A percentile compares a stretch with the other conserved stretches of the same genome.
Evolutionary conservation across 768 basidiomycete species (phyloP).

Genomic region (Mycena capillaripes): DNA sequence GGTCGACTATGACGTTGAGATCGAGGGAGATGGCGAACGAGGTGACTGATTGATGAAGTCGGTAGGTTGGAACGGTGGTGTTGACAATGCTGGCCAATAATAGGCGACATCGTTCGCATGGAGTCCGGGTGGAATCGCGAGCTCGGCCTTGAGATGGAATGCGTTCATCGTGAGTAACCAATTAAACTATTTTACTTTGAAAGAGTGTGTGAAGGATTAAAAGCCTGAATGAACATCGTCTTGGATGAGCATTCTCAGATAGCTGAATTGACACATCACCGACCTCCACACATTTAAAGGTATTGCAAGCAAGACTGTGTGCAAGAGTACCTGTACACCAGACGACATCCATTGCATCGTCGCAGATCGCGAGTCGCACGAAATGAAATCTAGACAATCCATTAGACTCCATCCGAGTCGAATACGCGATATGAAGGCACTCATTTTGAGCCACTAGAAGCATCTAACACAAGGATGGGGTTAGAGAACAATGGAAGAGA

Average conservation of each 20-base stretch:
- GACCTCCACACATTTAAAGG: no score
- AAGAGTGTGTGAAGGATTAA: constrained; percentile 45
- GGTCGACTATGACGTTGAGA: constrained; percentile 24
- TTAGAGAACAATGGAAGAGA: no score
- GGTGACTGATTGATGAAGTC: constrained; percentile 30
- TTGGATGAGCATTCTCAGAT: not conserved
- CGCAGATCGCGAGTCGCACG: no score
- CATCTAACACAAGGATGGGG: no score
- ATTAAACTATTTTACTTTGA: constrained; percentile 43
- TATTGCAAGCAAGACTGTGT: no score
- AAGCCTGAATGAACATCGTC: constrained; percentile 46
- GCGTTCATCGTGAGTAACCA: not conserved
- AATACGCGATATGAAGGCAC: no score
- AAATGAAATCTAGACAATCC: no score
- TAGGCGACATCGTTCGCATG: constrained; percentile 44
- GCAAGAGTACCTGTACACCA: no score
- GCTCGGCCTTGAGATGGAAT: constrained; percentile 39
- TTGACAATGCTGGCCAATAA: constrained; percentile 41
- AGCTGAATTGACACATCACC: not conserved
- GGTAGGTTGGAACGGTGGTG: constrained; percentile 16
- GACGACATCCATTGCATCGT: no score
- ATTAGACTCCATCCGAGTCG: no score
- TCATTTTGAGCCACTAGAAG: no score
- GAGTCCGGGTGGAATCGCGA: constrained; percentile 42
- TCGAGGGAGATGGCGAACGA: constrained; percentile 31